Conservation (phyloP, 2,329 filamentous ascomycete species). For the Xylariaceae sp. region DNA sequence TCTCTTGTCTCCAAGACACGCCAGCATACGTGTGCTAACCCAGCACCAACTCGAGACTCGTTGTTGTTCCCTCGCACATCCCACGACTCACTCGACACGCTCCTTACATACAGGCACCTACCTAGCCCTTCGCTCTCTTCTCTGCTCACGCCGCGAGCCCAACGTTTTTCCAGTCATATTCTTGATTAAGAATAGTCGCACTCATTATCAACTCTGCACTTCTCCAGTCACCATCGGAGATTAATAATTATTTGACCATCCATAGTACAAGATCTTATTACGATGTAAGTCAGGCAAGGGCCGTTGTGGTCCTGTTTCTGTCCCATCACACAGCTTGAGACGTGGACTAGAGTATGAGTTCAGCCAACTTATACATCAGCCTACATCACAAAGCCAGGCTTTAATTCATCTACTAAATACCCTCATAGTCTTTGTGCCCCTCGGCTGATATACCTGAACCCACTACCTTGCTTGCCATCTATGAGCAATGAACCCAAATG, state of each 20-base stretch:
- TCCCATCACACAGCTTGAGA: constrained; percentile 35
- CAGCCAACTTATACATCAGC: constrained; percentile 20
- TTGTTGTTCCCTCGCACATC: constrained; percentile 37
- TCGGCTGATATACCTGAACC: constrained; percentile 32
- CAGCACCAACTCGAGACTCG: constrained; percentile 37
- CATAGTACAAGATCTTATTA: constrained; percentile 34
- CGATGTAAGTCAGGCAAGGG: constrained; percentile 37
- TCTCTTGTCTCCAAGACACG: constrained; percentile 45
- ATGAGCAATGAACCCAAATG: constrained; percentile 48
- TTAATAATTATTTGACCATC: constrained; percentile 27
- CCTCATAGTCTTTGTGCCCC: constrained; percentile 32
- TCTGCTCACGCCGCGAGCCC: constrained; percentile 37
- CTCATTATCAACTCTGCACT: constrained; percentile 31
- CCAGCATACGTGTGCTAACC: constrained; percentile 31
- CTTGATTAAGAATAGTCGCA: constrained; percentile 21
- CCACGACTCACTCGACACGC: constrained; percentile 35
- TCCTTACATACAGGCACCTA: constrained; percentile 30
- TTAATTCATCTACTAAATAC: constrained; percentile 37
- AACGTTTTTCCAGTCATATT: constrained; percentile 33
- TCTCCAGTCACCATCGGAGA: constrained; percentile 27
- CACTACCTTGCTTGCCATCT: constrained; percentile 31
- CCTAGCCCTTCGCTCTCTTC: constrained; percentile 27
- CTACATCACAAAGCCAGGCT: constrained; percentile 26
- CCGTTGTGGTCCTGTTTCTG: constrained; percentile 24
- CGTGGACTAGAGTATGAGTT: constrained; percentile 23